Base-by-base conservation (phyloP, 805 yeast genomes). In the Candida ipomoeae region DNA sequence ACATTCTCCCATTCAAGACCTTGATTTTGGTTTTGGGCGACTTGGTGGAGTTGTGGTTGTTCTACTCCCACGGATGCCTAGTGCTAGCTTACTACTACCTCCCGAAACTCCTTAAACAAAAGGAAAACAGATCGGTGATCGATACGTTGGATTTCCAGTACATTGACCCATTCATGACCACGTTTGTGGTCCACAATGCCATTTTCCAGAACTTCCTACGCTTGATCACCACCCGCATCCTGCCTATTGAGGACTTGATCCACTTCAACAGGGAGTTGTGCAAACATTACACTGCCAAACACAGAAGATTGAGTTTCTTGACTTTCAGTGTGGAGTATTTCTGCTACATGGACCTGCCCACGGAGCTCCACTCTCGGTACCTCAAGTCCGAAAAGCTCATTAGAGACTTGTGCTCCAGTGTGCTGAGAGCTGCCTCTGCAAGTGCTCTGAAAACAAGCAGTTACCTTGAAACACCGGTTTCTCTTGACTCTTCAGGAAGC, bases 31-130 rank as follows among this genome's bases (percentile, higher is more conserved):
- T 48, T 6, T 15, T 40, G 32, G 54, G 54, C 13, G 52, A 46
- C 36, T 20, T 50, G 26, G 14, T 49, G 11, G 47, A 49, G 13
- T 35, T 51, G 33, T 55, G 58, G 58, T 43, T 55, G 50, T 55
- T 55, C 40, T 55, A 54, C 40, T 48, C 49, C 36, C 55, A 54
- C 31, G 58, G 58, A 18, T 55, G 58, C 44, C 40, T 49, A 18
- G 52, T 55, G 32, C 32, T 40, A 7, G 20, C 50, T 29, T 38
- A 45, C 41, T 46, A 43, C 34, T 53, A 48, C 21, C 23, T 53
- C 18, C 58, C 58, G 14, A 18, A 13, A 11, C 3, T 51, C 11
- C 34, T 42, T 3, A 37, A 48, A 11, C 15, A 20, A 14, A 17
- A 33, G 21, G 40, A 21, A 10, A 18, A 15, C 29, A 17, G 20